These are phyloP conservation scores for Pythium grandisporangium DNA, from an alignment of 352 stramenopile species.

Conservation along the genomic window DNA sequence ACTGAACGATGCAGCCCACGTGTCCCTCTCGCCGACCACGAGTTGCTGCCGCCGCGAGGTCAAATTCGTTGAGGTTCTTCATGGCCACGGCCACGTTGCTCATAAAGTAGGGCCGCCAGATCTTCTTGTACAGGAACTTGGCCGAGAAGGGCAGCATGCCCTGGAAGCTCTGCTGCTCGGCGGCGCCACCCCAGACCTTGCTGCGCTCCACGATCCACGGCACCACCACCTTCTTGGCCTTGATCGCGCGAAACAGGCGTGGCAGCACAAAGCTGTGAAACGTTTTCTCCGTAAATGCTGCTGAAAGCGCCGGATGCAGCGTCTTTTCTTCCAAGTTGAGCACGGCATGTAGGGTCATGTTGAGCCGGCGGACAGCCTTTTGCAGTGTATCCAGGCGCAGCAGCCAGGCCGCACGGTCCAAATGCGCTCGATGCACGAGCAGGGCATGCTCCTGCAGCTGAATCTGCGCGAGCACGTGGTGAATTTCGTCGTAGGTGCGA, in stretches of 20 bases:
- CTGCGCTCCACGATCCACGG: slow-evolving; percentile 80
- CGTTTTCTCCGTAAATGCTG: slow-evolving; percentile 59
- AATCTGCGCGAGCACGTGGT: slow-evolving; percentile 43
- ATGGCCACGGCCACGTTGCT: slow-evolving; percentile 68
- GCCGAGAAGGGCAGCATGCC: slow-evolving; percentile 67
- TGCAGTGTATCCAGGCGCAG: slow-evolving; percentile 54
- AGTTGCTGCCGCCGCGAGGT: slow-evolving; percentile 2
- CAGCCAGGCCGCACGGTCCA: slow-evolving; percentile 39
- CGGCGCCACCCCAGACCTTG: slow-evolving; percentile 75
- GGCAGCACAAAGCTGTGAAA: slow-evolving; percentile 74
- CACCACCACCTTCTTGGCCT: slow-evolving; percentile 71
- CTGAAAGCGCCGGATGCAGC: slow-evolving; percentile 42
- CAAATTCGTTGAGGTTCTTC: slow-evolving; percentile 76
- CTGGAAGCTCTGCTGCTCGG: slow-evolving; percentile 57
- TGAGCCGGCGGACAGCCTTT: slow-evolving; percentile 54
- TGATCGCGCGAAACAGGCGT: slow-evolving; percentile 64
- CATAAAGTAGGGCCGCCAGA: slow-evolving; percentile 80
- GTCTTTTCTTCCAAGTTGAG: slow-evolving; percentile 73
- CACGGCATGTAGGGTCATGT: slow-evolving; percentile 49
- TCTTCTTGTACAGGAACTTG: slow-evolving; percentile 74
- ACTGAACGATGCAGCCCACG: slow-evolving; percentile 16
- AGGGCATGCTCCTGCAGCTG: slow-evolving; percentile 43
- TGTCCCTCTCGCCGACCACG: slow-evolving; percentile 2
- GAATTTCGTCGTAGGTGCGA: slow-evolving; percentile 52
- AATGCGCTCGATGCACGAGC: slow-evolving; percentile 17